Evolutionary conservation across 164 flowering plant genomes (phyloP), one percentile per base, ranked within the genome.

Genomic region (Paratinospora sagittata): DNA sequence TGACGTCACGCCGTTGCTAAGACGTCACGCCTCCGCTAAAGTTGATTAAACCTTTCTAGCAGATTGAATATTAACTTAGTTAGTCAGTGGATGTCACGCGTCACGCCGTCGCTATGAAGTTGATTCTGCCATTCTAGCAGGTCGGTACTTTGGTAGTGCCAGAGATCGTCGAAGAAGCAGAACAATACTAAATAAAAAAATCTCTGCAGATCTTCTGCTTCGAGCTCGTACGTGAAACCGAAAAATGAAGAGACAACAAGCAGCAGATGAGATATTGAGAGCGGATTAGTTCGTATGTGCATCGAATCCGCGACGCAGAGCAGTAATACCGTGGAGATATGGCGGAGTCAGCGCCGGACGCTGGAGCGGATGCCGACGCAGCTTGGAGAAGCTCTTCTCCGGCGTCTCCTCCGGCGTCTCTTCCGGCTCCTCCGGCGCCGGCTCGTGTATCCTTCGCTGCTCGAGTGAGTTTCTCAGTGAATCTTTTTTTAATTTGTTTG

Each of bases 331-430:
- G 78, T 96, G 39, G 89, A 91, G 70, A 80, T 70, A 71, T 96
- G 99, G 99, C 84, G 97, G 74, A 74, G 85, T 70, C 99, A 96
- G 84, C 83, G 87, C 21, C 80, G 98, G 64, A 80, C 88, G 17
- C 88, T 96, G 24, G 89, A 90, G 67, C 85, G 87, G 23, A 19
- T 96, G 83, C 99, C 99, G 19, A 62, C 86, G 36, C 89, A 80
- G 0, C 91, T 96, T 63, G 92, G 93, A 37, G 83, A 84, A 13
- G 81, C 88, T 78, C 90, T 96, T 60, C 82, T 96, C 72, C 86
- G 75, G 66, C 88, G 84, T 57, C 95, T 96, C 67, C 82, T 83
- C 63, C 82, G n/a, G n/a, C n/a, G n/a, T n/a, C n/a, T n/a, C n/a
- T n/a, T n/a, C n/a, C n/a, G n/a, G n/a, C n/a, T n/a, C n/a, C n/a